Conservation (phyloP, 176 grass and related monocot species). For the Carex pumila region DNA sequence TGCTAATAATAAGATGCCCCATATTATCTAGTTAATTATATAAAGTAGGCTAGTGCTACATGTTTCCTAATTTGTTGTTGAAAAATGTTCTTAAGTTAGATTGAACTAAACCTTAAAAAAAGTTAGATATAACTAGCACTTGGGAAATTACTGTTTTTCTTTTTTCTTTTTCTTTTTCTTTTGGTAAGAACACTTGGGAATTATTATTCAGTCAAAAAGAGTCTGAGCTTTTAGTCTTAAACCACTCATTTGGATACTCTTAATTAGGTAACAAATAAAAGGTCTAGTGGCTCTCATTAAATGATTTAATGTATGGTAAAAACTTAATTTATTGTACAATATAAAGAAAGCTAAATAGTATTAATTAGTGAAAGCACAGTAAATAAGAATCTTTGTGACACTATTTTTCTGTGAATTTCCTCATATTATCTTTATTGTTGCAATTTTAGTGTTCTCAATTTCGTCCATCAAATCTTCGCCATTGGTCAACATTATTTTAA, state of each 20-base stretch:
- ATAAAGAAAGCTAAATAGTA: neutral
- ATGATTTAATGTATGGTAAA: neutral
- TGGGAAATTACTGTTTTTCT: neutral
- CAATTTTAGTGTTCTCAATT: neutral
- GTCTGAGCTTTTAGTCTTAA: neutral
- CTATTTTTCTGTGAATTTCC: neutral
- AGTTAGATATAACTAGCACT: neutral
- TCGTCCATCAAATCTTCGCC: neutral
- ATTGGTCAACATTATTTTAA: too few relatives aligned
- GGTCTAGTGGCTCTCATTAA: neutral
- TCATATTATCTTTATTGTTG: neutral
- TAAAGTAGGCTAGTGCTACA: neutral
- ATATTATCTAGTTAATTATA: neutral
- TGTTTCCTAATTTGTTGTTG: neutral
- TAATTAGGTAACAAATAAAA: neutral
- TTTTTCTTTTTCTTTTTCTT: neutral
- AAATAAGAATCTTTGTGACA: neutral
- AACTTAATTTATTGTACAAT: neutral
- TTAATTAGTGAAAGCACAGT: neutral
- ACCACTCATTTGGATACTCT: neutral
- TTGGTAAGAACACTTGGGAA: neutral
- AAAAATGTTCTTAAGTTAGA: neutral
- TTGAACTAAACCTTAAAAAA: neutral
- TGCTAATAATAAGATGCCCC: neutral
- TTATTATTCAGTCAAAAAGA: neutral